Evolutionary conservation across 2,329 filamentous ascomycete species (phyloP), one percentile per base, ranked within the genome.

Genomic region (Monosporascus ibericus): DNA sequence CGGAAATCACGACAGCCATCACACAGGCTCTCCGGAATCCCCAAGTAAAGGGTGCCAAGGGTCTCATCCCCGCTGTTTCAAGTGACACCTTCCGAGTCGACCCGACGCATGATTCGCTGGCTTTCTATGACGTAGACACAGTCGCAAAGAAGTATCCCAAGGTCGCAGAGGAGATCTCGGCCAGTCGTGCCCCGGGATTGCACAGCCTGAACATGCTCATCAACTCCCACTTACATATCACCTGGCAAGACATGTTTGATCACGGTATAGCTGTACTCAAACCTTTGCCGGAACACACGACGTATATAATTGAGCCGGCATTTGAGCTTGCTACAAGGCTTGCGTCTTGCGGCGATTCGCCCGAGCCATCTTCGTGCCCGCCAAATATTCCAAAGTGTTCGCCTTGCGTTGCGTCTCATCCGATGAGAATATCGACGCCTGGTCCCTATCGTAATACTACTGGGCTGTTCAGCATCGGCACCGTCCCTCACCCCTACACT

Each of bases 401-500:
- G 30, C 85, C 86, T 4, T 97, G 92, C 69, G 79, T 83, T 18
- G 75, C 82, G 24, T 78, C 80, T 8, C 78, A 80, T 34, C 78
- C 81, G 0, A 78, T 90, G 70, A 81, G 80, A 49, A 79, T 95
- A 59, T 75, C 77, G n/a, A 86, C 85, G 1, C 81, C 84, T 3
- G 71, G 80, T 3, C 72, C 78, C 18, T 94, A 90, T 69, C 79
- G 79, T 51, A 96, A 96, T 68, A 79, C 78, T 5, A 85, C 85
- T 15, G 77, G 76, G 1, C 66, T 87, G 17, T 97, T 91, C 73
- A 90, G 87, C 3, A 88, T 99, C 57, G 91, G 87, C 54, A 88
- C 85, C 1, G 86, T 97, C 14, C 92, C 92, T 0, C 94, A 99
- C 67, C 94, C 94, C 0, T 95, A 91, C 74, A 96, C 92, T 1